Base-by-base conservation (phyloP, 495 filamentous ascomycete species). In the Aspergillus nidulans region DNA sequence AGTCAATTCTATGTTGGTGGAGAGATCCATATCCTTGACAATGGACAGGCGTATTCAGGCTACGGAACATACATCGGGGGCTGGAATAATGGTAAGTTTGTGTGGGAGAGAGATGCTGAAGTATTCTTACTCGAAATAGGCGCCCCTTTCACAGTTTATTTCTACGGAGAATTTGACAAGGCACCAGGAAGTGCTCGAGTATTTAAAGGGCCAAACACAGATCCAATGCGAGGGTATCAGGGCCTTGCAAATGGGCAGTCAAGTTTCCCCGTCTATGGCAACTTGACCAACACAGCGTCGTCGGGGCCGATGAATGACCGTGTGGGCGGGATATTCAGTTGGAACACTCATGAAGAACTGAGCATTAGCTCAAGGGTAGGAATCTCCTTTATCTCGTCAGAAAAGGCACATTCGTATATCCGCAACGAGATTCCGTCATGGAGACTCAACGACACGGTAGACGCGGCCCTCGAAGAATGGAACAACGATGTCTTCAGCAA, bases 1-100 rank as follows among this genome's bases (percentile, higher is more conserved):
- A 75, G 78, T 32, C 85, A 89, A 57, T 75, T 76, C 23, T 87
- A 85, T 60, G 68, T 82, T 15, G 79, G 79, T 9, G 85, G 84
- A 8, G 77, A 76, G 41, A 81, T 88, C 44, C 73, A 74, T 40
- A 72, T 83, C 16, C 65, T 73, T 15, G 52, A 59, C 0, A 65
- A 76, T 49, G 76, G 79, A 15, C 76, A 70, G 38, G 30, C 61
- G 18, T 88, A 86, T 47, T 71, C 73, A 58, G 85, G 84, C 13
- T 81, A 73, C 61, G 84, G 83, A 10, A 81, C 78, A 15, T 88
- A 86, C 59, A 70, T 81, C 51, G 77, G 76, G 41, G 79, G 79
- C 13, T 81, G 76, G 76, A 85, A 85, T 64, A 72, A 81, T 52
- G 68, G 80, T 77, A 49, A 59, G n/a, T n/a, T n/a, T n/a, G n/a